Evolutionary conservation across 371 early-diverging fungal genomes (phyloP), one percentile per base, ranked within the genome.

Genomic region (Globomyces sp.): DNA sequence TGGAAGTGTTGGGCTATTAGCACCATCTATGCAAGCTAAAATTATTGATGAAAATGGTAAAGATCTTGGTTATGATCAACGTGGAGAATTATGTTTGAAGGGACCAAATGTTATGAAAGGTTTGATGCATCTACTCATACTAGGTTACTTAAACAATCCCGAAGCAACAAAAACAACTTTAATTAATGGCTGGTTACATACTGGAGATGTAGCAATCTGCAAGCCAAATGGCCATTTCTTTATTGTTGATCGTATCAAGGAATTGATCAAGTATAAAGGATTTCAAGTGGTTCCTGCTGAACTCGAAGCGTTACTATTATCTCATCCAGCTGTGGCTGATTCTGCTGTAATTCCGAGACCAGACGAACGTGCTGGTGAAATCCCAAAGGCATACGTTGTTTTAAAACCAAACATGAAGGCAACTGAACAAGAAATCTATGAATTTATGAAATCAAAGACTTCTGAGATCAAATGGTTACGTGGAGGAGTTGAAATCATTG

Each of bases 211-310:
- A 52, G 94, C 85, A 24, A 70, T 82, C 39, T 79, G 84, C 10
- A 86, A 88, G 57, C 69, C 77, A 24, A 69, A 86, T 37, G 86
- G 85, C 4, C 65, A 77, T 44, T 87, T 90, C 68, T 70, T 52
- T 65, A 71, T 80, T 60, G 77, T 79, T 39, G 82, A 82, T 68
- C 70, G 82, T 1, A 47, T 80, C 66, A 82, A 79, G 71, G 80
- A 82, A 58, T 73, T 79, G 37, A 77, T 81, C 75, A 80, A 79
- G 59, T 83, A 80, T 76, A 84, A 86, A 66, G 90, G 87, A 4
- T 79, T 82, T 68, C 90, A 92, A 71, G 86, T 92, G 52, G 84
- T 92, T 0, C 90, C 92, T 8, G 91, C 90, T 13, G 95, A 95
- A 71, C 81, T 96, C 1, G 96, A 96, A 72, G 86, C 89, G 5